These are phyloP conservation scores for Rehmannia glutinosa DNA, from an alignment of 257 asterid species.

Conservation along the genomic window DNA sequence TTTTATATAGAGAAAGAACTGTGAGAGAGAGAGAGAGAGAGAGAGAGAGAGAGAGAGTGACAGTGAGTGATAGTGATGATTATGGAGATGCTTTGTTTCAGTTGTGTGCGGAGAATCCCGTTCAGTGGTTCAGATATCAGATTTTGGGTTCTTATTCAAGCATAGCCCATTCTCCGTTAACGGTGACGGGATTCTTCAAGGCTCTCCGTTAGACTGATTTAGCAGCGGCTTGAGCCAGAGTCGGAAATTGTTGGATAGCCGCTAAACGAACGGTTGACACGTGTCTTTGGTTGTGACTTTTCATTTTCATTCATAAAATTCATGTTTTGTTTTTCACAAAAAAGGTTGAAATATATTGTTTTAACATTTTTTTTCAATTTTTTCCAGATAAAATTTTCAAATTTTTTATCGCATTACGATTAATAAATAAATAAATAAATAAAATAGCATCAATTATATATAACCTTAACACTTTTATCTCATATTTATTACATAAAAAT, in stretches of 20 bases:
- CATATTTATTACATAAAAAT: too few relatives aligned
- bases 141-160: background rate
- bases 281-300: too few relatives aligned
- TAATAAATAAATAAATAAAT: too few relatives aligned
- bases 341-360: too few relatives aligned
- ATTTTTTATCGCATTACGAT: too few relatives aligned
- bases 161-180: conserved; percentile 10
- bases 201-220: conserved; percentile 23
- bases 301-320: too few relatives aligned
- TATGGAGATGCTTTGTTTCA: conserved; percentile 15
- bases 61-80: conserved; percentile 23
- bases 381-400: too few relatives aligned
- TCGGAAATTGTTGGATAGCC: background rate
- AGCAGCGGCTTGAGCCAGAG: background rate
- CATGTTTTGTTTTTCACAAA: too few relatives aligned
- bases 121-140: conserved; percentile 9
- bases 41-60: conserved; percentile 15
- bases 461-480: too few relatives aligned
- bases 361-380: too few relatives aligned
- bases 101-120: conserved; percentile 13
- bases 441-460: too few relatives aligned
- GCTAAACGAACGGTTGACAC: background rate
- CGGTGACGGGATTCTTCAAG: conserved; percentile 19
- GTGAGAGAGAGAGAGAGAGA: conserved; percentile 12
- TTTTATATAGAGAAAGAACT: conserved; percentile 24